Evolutionary conservation across 2,329 filamentous ascomycete genomes (phyloP).

Genomic region (Beauveria pseudobassiana): DNA sequence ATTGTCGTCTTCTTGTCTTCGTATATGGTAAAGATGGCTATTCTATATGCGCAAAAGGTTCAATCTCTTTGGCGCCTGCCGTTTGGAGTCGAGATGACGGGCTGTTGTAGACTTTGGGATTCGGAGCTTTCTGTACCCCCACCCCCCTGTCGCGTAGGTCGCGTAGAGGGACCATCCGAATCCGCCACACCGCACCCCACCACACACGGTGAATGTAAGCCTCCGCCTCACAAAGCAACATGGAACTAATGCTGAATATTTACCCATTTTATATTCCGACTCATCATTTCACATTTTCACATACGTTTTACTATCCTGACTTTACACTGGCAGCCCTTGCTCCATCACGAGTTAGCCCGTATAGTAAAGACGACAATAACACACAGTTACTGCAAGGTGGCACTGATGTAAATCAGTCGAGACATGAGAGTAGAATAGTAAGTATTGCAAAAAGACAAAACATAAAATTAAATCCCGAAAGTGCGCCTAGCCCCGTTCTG

Average conservation of each 20-base stretch:
- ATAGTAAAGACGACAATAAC: too few species aligned
- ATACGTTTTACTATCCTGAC: too few species aligned
- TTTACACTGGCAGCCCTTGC: too few species aligned
- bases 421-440: too few species aligned
- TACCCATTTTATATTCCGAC: too few species aligned
- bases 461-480: neutral
- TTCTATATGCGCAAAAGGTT: neutral
- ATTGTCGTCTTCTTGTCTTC: slow-evolving; percentile 19
- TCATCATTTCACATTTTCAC: too few species aligned
- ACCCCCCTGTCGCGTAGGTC: neutral
- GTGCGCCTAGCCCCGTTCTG: neutral
- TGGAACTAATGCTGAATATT: too few species aligned
- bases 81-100: neutral
- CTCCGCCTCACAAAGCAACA: too few species aligned
- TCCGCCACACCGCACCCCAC: neutral
- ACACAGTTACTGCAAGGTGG: too few species aligned
- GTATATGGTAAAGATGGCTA: neutral
- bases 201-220: too few species aligned
- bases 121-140: neutral
- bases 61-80: neutral
- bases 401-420: too few species aligned
- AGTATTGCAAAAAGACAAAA: neutral
- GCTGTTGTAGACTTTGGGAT: neutral
- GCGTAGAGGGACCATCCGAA: neutral
- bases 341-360: too few species aligned